Conservation (phyloP, 495 filamentous ascomycete genomes). For the Penicillium cosmopolitanum region DNA sequence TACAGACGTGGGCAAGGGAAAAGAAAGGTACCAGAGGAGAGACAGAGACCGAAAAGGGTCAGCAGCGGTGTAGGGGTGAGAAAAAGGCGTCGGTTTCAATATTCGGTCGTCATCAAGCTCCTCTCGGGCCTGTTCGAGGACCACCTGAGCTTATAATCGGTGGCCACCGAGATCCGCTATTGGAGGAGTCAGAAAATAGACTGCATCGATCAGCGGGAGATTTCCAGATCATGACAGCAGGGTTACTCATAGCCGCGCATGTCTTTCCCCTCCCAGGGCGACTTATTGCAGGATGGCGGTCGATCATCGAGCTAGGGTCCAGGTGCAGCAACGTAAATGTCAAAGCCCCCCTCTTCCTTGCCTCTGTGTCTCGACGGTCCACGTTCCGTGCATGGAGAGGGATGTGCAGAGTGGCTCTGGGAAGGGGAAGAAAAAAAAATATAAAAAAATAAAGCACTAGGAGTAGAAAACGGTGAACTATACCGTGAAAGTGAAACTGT, state of each 20-base stretch:
- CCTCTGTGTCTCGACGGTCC: constrained; percentile 25
- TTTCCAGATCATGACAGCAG: constrained; percentile 50
- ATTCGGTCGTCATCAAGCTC: constrained; percentile 34
- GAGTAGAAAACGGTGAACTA: constrained; percentile 36
- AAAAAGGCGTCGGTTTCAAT: constrained; percentile 27
- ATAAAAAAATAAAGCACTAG: constrained; percentile 33
- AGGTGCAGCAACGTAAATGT: constrained; percentile 32
- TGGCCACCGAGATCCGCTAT: constrained; percentile 37
- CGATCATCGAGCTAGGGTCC: constrained; percentile 48
- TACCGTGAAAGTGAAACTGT: constrained; percentile 19
- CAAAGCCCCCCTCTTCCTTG: constrained; percentile 24
- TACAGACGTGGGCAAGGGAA: background rate
- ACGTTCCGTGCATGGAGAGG: constrained; percentile 19
- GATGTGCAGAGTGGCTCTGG: constrained; percentile 1
- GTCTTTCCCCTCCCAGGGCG: constrained; percentile 39
- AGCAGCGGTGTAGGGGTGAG: constrained; percentile 17
- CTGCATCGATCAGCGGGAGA: constrained; percentile 46
- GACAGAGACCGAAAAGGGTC: constrained; percentile 2
- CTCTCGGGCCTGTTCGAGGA: constrained; percentile 28
- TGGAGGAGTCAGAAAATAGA: constrained; percentile 53
- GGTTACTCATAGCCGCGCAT: constrained; percentile 49
- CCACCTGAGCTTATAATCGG: constrained; percentile 46
- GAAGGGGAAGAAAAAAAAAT: constrained; percentile 26
- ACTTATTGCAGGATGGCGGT: constrained; percentile 52
- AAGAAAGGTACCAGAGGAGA: background rate